Conservation (phyloP, 768 basidiomycete species). For the Trametes meyenii region DNA sequence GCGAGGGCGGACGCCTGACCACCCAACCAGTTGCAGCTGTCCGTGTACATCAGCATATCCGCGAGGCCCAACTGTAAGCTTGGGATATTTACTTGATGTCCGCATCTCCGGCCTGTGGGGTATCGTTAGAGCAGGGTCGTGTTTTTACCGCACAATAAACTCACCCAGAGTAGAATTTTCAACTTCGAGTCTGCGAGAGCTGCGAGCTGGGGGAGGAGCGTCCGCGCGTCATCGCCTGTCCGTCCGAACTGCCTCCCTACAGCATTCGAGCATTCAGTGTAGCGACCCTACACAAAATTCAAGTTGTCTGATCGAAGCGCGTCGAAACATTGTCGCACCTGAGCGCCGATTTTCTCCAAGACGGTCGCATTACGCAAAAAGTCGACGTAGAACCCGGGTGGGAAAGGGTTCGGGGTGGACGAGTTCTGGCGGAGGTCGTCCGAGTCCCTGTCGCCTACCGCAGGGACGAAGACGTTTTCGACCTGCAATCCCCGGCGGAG, state of each 20-base stretch:
- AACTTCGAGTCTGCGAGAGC: conserved; percentile 46
- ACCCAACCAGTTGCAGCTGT: conserved; percentile 44
- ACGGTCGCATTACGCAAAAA: conserved; percentile 46
- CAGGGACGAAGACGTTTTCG: conserved; percentile 51
- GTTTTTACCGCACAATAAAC: conserved; percentile 21
- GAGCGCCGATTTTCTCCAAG: conserved; percentile 53
- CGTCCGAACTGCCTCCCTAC: conserved; percentile 45
- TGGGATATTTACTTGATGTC: conserved; percentile 36
- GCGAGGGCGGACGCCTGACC: conserved; percentile 42
- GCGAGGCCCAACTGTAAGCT: background rate
- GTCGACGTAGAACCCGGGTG: conserved; percentile 56
- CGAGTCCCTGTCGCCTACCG: conserved; percentile 53
- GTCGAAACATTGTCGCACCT: background rate
- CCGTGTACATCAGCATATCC: background rate
- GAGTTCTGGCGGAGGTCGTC: conserved; percentile 62
- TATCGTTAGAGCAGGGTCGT: background rate
- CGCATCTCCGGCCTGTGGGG: conserved; percentile 45
- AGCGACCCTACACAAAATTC: conserved; percentile 35
- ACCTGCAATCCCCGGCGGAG: conserved; percentile 32
- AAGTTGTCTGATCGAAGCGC: background rate
- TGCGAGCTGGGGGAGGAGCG: conserved; percentile 52
- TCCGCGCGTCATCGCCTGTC: conserved; percentile 67
- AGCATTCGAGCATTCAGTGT: conserved; percentile 51
- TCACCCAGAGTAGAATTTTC: conserved; percentile 46
- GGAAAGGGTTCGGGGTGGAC: conserved; percentile 47